These are phyloP conservation scores for Phytopythium oedochilum DNA, from an alignment of 352 stramenopile species.

Conservation along the genomic window DNA sequence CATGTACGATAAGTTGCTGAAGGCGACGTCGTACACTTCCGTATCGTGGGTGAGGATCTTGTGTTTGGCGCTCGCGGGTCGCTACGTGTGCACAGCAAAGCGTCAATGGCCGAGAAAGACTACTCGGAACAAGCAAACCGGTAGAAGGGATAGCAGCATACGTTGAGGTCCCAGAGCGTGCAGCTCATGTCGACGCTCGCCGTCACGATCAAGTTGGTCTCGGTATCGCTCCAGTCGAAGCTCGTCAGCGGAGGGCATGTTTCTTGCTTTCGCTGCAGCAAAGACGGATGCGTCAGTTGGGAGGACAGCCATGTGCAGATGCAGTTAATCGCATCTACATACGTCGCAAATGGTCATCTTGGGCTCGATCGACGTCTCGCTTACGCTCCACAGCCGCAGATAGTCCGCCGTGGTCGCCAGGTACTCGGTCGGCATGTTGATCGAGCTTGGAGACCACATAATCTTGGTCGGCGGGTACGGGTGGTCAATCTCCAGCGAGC, in stretches of 20 bases:
- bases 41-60: constrained; percentile 98
- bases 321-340: neutral
- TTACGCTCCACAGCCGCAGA: constrained; percentile 74
- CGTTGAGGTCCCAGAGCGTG: constrained; percentile 98
- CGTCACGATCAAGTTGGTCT: constrained; percentile 95
- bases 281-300: neutral
- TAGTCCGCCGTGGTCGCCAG: constrained; percentile 84
- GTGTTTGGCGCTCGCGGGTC: constrained; percentile 68
- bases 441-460: constrained; percentile 74
- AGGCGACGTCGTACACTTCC: constrained; percentile 98
- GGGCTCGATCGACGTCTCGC: constrained; percentile 68
- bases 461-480: constrained; percentile 86
- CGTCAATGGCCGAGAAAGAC: too few relatives aligned
- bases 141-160: too few relatives aligned
- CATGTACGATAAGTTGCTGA: constrained; percentile 87
- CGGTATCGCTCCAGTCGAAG: constrained; percentile 98
- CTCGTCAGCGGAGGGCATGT: constrained; percentile 97
- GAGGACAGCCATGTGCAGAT: constrained; percentile 2
- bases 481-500: constrained; percentile 71
- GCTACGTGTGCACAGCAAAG: constrained; percentile 25
- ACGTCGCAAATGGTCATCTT: constrained; percentile 75
- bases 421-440: constrained; percentile 48
- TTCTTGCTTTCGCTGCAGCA: constrained; percentile 47
- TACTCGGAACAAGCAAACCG: too few relatives aligned
- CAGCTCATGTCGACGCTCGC: constrained; percentile 97